Conservation (phyloP, 495 filamentous ascomycete species). For the Usnea hakonensis region DNA sequence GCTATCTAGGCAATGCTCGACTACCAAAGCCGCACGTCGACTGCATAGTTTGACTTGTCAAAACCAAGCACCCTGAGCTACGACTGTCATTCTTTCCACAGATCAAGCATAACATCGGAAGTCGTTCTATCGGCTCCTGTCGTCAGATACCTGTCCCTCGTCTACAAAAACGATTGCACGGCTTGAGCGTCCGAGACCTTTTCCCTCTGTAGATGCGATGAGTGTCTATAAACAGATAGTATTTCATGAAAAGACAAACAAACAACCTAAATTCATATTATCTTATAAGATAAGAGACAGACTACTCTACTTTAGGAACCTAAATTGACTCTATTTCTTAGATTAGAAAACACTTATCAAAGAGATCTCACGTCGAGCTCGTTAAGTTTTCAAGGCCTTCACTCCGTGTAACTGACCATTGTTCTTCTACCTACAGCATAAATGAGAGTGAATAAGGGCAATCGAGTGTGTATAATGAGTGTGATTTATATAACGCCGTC, state of each 20-base stretch:
- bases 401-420: conserved; percentile 1
- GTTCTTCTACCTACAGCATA: neutral
- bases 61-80: neutral
- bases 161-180: neutral
- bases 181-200: neutral
- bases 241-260: neutral
- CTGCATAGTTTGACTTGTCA: neutral
- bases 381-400: conserved; percentile 1
- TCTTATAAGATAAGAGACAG: conserved; percentile 1
- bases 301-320: conserved; percentile 5
- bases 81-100: neutral
- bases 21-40: neutral
- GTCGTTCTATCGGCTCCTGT: neutral
- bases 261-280: neutral
- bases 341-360: conserved; percentile 5
- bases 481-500: conserved; percentile 1
- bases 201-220: conserved; percentile 2
- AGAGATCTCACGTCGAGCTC: conserved; percentile 6
- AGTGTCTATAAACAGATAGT: neutral
- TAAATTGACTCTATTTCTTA: neutral
- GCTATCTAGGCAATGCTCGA: neutral
- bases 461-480: conserved; percentile 8
- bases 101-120: neutral
- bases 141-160: neutral
- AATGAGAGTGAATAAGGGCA: conserved; percentile 5